These are phyloP conservation scores for Linnemannia zychae DNA, from an alignment of 192 early-diverging fungal genomes.

Conservation along the genomic window DNA sequence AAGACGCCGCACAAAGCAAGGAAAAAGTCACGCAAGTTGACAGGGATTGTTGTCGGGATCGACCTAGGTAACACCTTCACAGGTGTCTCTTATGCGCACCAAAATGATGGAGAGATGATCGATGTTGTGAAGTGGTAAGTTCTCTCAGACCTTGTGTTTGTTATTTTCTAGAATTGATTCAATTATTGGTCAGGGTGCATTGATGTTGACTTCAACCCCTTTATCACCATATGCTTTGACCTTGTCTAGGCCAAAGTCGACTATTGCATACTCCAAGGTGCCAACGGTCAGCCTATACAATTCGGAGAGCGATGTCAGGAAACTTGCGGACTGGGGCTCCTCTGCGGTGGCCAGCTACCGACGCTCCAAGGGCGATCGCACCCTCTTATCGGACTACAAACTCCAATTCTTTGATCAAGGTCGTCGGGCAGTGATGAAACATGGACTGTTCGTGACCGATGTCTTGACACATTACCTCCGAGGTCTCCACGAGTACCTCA, in stretches of 20 bases:
- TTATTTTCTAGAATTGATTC: background rate
- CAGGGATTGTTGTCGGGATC: slow-evolving; percentile 44
- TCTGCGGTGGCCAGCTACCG: slow-evolving; percentile 30
- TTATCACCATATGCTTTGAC: background rate
- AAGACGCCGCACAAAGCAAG: background rate
- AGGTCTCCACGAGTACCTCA: slow-evolving; percentile 17
- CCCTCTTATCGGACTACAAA: slow-evolving; percentile 35
- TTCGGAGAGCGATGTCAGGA: slow-evolving; percentile 1
- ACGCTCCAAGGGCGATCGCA: slow-evolving; percentile 19
- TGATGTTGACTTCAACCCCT: background rate
- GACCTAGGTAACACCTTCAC: slow-evolving; percentile 48
- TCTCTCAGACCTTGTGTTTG: background rate
- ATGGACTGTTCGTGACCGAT: slow-evolving; percentile 37
- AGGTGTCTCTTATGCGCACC: slow-evolving; percentile 39
- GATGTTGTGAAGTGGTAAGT: slow-evolving; percentile 51
- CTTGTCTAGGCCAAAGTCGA: slow-evolving; percentile 21
- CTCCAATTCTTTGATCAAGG: slow-evolving; percentile 36
- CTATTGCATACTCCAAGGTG: slow-evolving; percentile 32
- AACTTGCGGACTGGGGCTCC: slow-evolving; percentile 20
- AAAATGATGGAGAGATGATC: slow-evolving; percentile 48
- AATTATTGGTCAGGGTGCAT: background rate
- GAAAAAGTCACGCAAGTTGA: slow-evolving; percentile 7
- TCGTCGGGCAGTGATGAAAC: slow-evolving; percentile 15
- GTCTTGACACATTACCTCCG: slow-evolving; percentile 30
- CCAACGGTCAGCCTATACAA: slow-evolving; percentile 34